A percentile compares a stretch with the other conserved stretches of the same genome.
These are phyloP conservation scores for Lipomyces anomalus DNA, from an alignment of 805 yeast species.

Conservation along the genomic window DNA sequence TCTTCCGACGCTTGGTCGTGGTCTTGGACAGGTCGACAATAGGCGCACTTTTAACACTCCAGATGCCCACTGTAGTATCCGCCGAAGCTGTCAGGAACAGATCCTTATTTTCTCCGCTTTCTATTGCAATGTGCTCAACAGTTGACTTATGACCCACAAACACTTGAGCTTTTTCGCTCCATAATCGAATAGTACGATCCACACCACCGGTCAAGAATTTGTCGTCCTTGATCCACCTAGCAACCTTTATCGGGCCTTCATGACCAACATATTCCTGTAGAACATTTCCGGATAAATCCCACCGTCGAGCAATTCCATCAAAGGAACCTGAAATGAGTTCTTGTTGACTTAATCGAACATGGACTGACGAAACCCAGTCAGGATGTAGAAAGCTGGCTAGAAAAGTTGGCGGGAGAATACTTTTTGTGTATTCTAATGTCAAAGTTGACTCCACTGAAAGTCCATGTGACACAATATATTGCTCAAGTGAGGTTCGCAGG, in stretches of 20 bases:
- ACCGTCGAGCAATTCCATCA: constrained; percentile 90
- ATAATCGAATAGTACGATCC: constrained; percentile 81
- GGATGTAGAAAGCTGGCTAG: constrained; percentile 83
- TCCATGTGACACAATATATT: constrained; percentile 69
- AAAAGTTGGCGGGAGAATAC: constrained; percentile 90
- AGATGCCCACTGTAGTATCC: constrained; percentile 72
- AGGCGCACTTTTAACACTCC: constrained; percentile 89
- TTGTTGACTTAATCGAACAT: constrained; percentile 32
- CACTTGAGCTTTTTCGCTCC: constrained; percentile 43
- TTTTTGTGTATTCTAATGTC: constrained; percentile 82
- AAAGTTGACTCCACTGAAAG: constrained; percentile 75
- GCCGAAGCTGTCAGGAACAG: constrained; percentile 78
- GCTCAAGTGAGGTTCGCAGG: constrained; percentile 70
- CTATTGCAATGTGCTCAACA: constrained; percentile 69
- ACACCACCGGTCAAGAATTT: constrained; percentile 72
- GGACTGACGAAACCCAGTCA: constrained; percentile 88
- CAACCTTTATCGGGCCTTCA: constrained; percentile 77
- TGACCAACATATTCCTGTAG: constrained; percentile 82
- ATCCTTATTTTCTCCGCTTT: constrained; percentile 38
- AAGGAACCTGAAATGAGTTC: constrained; percentile 78
- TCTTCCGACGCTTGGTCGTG: constrained; percentile 80
- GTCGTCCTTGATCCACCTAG: constrained; percentile 65
- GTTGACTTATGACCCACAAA: constrained; percentile 87
- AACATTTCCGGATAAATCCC: constrained; percentile 74
- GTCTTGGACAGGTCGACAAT: constrained; percentile 30